Conservation (phyloP, 2,329 filamentous ascomycete genomes). For the Ploettnerulaceae sp. region DNA sequence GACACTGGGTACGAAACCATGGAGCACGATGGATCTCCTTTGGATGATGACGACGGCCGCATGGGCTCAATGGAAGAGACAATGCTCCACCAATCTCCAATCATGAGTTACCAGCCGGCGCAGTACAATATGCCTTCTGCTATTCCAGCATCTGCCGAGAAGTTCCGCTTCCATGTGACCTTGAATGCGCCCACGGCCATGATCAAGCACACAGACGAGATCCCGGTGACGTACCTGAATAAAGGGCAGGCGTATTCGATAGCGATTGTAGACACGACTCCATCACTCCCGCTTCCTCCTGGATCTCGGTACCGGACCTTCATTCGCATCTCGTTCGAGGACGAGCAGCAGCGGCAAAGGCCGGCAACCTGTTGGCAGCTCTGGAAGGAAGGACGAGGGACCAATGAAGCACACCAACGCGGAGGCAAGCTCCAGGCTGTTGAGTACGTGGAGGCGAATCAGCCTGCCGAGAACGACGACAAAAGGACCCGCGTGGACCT, state of each 20-base stretch:
- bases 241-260: conserved; percentile 94
- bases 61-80: conserved; percentile 54
- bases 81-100: conserved; percentile 56
- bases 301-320: conserved; percentile 80
- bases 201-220: conserved; percentile 84
- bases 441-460: conserved; percentile 74
- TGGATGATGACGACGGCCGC: conserved; percentile 53
- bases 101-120: conserved; percentile 52
- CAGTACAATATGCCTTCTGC: conserved; percentile 44
- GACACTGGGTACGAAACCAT: conserved; percentile 76
- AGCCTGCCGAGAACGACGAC: conserved; percentile 56
- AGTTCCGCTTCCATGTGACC: conserved; percentile 85
- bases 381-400: conserved; percentile 96
- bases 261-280: conserved; percentile 72
- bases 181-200: conserved; percentile 94
- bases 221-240: conserved; percentile 96
- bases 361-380: conserved; percentile 82
- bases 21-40: conserved; percentile 67
- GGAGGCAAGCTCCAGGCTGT: conserved; percentile 91
- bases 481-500: conserved; percentile 65
- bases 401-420: conserved; percentile 88
- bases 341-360: conserved; percentile 84
- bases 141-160: conserved; percentile 54
- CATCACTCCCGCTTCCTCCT: conserved; percentile 51
- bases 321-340: conserved; percentile 93